Percentiles rank a stretch among this genome's conserved stretches.
phyloP scores from a whole-genome alignment of 495 filamentous ascomycete genomes.

The Aspergillus conjunctus region DNA sequence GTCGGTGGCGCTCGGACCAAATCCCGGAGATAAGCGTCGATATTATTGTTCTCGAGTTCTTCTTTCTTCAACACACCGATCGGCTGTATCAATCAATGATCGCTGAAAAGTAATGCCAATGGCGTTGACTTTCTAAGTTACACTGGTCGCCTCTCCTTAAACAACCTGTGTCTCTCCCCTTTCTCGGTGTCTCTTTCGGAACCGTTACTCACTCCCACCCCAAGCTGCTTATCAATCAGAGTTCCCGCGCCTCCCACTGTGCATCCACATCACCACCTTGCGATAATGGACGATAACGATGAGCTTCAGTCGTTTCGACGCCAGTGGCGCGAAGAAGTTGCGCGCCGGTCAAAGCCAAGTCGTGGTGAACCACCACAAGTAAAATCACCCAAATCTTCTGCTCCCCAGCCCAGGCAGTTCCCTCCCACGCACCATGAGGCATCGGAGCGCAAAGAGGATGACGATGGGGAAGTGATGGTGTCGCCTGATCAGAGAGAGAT shows the following conservation, averaged over 20 bases:
- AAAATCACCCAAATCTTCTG: slow-evolving; percentile 29
- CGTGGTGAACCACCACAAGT: slow-evolving; percentile 19
- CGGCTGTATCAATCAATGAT: background rate
- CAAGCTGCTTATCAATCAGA: slow-evolving; percentile 33
- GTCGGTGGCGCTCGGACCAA: slow-evolving; percentile 30
- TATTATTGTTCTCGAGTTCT: background rate
- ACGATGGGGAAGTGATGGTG: slow-evolving; percentile 40
- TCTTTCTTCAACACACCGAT: background rate
- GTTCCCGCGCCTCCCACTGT: slow-evolving; percentile 6
- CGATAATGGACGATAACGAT: slow-evolving; percentile 61
- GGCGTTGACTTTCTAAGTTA: background rate
- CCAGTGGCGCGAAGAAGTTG: slow-evolving; percentile 83
- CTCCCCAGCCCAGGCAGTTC: slow-evolving; percentile 30
- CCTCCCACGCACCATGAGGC: slow-evolving; percentile 41
- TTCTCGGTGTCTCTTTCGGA: background rate
- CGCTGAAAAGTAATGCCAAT: background rate
- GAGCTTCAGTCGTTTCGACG: slow-evolving; percentile 81
- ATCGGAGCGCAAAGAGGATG: slow-evolving; percentile 40
- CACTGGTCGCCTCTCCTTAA: background rate
- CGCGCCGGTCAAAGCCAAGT: slow-evolving; percentile 48
- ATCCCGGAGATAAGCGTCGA: slow-evolving; percentile 31
- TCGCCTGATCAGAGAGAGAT: slow-evolving; percentile 45
- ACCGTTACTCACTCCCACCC: slow-evolving; percentile 7
- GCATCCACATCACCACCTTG: slow-evolving; percentile 9
- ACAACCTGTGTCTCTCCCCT: background rate